A percentile compares a stretch with the other conserved stretches of the same genome.
Conservation (phyloP, 179 eudicot genomes). For the Silene noctiflora region DNA sequence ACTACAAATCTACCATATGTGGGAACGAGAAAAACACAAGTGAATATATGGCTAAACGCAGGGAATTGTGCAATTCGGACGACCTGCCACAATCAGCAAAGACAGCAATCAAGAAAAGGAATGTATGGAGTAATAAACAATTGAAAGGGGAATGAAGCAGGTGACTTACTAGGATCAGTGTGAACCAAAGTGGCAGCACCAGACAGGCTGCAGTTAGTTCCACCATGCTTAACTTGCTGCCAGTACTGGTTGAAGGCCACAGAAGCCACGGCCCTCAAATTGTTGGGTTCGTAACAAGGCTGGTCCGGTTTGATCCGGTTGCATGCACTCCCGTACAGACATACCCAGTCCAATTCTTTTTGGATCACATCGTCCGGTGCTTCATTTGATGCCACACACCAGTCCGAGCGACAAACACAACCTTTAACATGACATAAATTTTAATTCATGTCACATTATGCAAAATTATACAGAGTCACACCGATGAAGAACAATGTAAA, state of each 20-base stretch:
- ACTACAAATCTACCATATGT: background rate
- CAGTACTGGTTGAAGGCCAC: conserved; percentile 32
- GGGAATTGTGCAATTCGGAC: conserved; percentile 23
- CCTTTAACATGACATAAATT: background rate
- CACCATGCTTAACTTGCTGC: conserved; percentile 21
- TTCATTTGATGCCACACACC: conserved; percentile 26
- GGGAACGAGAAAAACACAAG: background rate
- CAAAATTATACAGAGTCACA: too few relatives aligned
- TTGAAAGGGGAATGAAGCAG: background rate
- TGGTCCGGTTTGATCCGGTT: conserved; percentile 16
- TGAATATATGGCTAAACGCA: conserved; percentile 9
- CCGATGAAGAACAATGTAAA: too few relatives aligned
- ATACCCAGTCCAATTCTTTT: conserved; percentile 28
- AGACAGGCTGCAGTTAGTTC: conserved; percentile 18
- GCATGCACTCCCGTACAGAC: conserved; percentile 22
- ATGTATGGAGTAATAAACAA: background rate
- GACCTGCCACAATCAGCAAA: conserved; percentile 19
- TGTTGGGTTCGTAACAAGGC: conserved; percentile 15
- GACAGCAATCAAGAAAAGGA: background rate
- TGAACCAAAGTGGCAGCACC: conserved; percentile 25
- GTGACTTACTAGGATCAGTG: conserved; percentile 26
- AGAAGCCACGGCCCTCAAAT: conserved; percentile 25
- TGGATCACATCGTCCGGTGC: conserved; percentile 18
- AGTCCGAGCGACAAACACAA: conserved; percentile 17
- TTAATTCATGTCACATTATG: background rate